A percentile compares a stretch with the other conserved stretches of the same genome.
phyloP scores from a whole-genome alignment of 2,329 filamentous ascomycete genomes.

The Talaromyces sp. region DNA sequence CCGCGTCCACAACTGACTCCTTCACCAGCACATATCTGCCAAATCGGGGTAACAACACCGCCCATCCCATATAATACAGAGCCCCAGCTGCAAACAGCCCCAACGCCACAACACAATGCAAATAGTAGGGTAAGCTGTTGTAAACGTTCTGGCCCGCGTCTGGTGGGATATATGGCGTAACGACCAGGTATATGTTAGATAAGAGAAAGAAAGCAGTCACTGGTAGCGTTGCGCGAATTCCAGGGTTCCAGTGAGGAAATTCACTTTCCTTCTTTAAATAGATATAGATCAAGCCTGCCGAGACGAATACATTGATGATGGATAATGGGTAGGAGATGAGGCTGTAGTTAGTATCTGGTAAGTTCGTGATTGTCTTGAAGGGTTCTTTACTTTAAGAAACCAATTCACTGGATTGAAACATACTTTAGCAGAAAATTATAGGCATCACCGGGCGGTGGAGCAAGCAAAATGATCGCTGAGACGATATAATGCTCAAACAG shows the following conservation, averaged over 20 bases:
- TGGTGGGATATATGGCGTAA: slow-evolving; percentile 57
- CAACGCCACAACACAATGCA: slow-evolving; percentile 57
- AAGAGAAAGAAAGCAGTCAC: slow-evolving; percentile 57
- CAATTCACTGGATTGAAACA: slow-evolving; percentile 19
- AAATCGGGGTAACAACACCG: slow-evolving; percentile 49
- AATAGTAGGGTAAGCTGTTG: slow-evolving; percentile 55
- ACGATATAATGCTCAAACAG: slow-evolving; percentile 67
- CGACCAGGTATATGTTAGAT: slow-evolving; percentile 55
- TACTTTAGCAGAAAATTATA: slow-evolving; percentile 63
- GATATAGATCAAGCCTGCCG: slow-evolving; percentile 52
- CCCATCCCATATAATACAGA: slow-evolving; percentile 57
- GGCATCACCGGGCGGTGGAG: slow-evolving; percentile 67
- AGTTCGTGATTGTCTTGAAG: no score
- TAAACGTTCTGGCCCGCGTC: slow-evolving; percentile 54
- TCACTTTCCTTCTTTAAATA: slow-evolving; percentile 41
- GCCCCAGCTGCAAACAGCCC: slow-evolving; percentile 54
- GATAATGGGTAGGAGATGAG: slow-evolving; percentile 45
- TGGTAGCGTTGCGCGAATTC: slow-evolving; percentile 53
- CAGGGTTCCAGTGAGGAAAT: slow-evolving; percentile 52
- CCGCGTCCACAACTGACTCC: slow-evolving; percentile 58
- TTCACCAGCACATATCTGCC: slow-evolving; percentile 57
- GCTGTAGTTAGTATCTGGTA: slow-evolving; percentile 20
- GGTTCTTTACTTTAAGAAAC: no score
- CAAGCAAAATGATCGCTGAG: slow-evolving; percentile 66
- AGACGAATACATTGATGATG: slow-evolving; percentile 57